Conservation (phyloP, 805 yeast species). For the Lachancea quebecensis region DNA sequence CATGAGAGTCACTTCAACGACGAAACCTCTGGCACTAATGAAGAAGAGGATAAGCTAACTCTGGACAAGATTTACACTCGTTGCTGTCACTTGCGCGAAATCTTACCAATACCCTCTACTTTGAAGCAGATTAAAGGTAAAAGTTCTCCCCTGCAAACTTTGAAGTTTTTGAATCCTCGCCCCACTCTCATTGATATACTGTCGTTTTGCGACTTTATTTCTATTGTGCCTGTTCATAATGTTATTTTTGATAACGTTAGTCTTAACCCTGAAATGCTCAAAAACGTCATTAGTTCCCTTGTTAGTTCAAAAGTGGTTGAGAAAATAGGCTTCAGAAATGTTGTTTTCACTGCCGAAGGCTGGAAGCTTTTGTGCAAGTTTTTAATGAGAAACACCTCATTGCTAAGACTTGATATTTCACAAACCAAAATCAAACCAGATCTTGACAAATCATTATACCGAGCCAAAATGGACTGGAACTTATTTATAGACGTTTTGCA, state of each 20-base stretch:
- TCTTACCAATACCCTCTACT: constrained; percentile 86
- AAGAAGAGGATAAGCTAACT: constrained; percentile 27
- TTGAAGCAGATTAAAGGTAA: constrained; percentile 75
- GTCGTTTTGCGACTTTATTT: constrained; percentile 79
- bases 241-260: constrained; percentile 74
- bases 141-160: constrained; percentile 60
- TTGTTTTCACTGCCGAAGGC: constrained; percentile 61
- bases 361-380: constrained; percentile 80
- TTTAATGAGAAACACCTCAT: constrained; percentile 51
- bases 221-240: constrained; percentile 76
- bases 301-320: constrained; percentile 58
- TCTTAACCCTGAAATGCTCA: constrained; percentile 68
- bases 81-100: constrained; percentile 88
- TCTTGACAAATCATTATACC: constrained; percentile 32
- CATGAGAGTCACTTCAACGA: constrained; percentile 50
- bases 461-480: constrained; percentile 81
- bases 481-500: constrained; percentile 62
- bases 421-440: constrained; percentile 44
- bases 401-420: constrained; percentile 61
- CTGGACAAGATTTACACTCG: constrained; percentile 75
- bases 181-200: constrained; percentile 86
- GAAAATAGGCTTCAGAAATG: constrained; percentile 71
- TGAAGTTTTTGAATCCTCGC: constrained; percentile 75
- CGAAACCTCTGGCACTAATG: constrained; percentile 10
- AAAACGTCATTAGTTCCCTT: constrained; percentile 64